These are phyloP conservation scores for Venustampulla echinocandica DNA, from an alignment of 495 filamentous ascomycete species.

Conservation along the genomic window DNA sequence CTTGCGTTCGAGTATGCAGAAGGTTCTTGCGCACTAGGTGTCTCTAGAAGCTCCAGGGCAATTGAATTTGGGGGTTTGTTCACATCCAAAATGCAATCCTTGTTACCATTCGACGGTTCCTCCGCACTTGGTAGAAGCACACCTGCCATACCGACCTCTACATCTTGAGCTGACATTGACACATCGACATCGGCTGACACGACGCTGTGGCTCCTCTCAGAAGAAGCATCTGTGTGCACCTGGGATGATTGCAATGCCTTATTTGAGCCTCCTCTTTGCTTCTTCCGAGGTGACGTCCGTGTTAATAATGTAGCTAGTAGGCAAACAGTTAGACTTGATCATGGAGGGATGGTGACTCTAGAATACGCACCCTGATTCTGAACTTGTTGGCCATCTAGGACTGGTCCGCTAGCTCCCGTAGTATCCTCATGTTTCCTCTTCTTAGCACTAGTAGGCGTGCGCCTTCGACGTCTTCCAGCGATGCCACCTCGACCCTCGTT, in stretches of 20 bases:
- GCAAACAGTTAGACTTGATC: background rate
- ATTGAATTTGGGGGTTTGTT: no score
- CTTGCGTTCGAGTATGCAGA: no score
- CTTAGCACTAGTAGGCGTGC: slow-evolving; percentile 16
- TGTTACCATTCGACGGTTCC: no score
- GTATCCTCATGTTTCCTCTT: slow-evolving; percentile 23
- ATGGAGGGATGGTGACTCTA: background rate
- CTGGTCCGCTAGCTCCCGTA: slow-evolving; percentile 7
- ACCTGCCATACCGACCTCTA: background rate
- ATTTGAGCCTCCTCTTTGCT: slow-evolving; percentile 4
- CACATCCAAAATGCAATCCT: no score
- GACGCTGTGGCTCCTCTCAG: slow-evolving; percentile 2
- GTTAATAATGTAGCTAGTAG: background rate
- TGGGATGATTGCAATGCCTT: background rate
- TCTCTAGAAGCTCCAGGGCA: no score
- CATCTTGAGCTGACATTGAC: background rate
- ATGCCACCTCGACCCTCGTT: background rate
- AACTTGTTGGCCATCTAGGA: slow-evolving; percentile 16
- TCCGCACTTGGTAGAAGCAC: background rate
- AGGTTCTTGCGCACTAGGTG: no score
- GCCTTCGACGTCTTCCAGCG: background rate
- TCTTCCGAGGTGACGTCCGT: slow-evolving; percentile 7
- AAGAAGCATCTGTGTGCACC: background rate
- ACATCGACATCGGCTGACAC: slow-evolving; percentile 11
- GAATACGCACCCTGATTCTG: slow-evolving; percentile 5